Evolutionary conservation across 257 asterid genomes (phyloP), one percentile per base, ranked within the genome.

Genomic region (Jacaranda copaia): DNA sequence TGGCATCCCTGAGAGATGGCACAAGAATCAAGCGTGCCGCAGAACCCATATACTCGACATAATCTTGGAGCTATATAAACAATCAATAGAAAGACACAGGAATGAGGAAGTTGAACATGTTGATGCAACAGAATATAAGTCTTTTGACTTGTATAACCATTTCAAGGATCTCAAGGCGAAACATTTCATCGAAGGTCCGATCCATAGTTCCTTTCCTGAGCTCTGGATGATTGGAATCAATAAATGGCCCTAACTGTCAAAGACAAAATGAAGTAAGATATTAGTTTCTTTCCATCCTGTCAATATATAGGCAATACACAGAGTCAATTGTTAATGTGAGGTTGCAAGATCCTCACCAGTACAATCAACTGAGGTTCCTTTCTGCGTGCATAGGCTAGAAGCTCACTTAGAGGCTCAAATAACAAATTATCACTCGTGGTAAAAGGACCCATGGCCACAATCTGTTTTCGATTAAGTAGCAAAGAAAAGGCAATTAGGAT

Each of bases 361-460:
- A 96, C 77, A 81, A 93, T 92, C 85, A 96, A 78, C 68, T 96
- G 99, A 82, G 98, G 98, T 82, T 93, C 97, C 88, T 90, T 91
- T 66, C 98, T 83, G 66, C 87, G 89, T 60, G 97, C 97, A 82
- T 96, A 96, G 7, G 93, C 89, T 68, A 96, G 89, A 82, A 96
- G 94, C 82, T 96, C 99, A 49, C 61, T 70, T 43, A 96, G 90
- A 78, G 98, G 99, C 85, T 93, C 96, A 84, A 96, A 96, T 74
- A 88, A 79, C 77, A 96, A 81, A 79, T 96, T 91, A 77, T 96
- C 97, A 48, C 83, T 89, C 0, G 99, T 93, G 77, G 98, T 91
- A 79, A 88, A 93, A 82, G 97, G 98, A 53, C 98, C 99, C 12
- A 97, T 96, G 76, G 99, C 99, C 81, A 93, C 87, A 81, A 96